Evolutionary conservation across 768 basidiomycete genomes (phyloP), one percentile per base, ranked within the genome.

Genomic region (Phallus indusiatus): DNA sequence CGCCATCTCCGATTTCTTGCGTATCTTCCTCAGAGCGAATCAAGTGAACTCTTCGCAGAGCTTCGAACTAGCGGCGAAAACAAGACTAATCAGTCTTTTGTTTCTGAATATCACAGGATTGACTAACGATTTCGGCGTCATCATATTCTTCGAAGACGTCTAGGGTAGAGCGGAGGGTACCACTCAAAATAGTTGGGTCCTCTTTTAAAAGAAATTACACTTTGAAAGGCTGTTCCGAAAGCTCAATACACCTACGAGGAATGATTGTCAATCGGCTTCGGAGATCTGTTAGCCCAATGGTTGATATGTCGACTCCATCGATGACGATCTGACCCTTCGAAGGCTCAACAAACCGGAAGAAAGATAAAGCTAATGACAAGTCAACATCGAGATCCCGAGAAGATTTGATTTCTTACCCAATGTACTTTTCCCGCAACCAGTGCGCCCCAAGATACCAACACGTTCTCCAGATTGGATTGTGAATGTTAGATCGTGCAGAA

Each of bases 261-360:
- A 88, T 85, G 65, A 89, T 85, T 54, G 88, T 92, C 56, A 92
- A 73, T 47, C 78, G 80, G 57, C 82, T 84, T 21, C 93, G 81
- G 37, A 96, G 76, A 67, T 94, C 90, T 0, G 86, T 87, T 36
- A 94, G 73, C 18, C 91, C 92, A 56, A 94, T 81, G 56, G 78
- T 76, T 28, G 89, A 76, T 60, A 91, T 91, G 64, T 94, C 87
- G 11, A 90, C 52, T n/a, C 76, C 87, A 67, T 93, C 92, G 37
- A 94, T 76, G 4, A 81, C 48, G 55, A 93, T 92, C 7, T 75
- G 75, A 6, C 91, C 91, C 64, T 84, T 77, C 0, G 82, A 83
- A 1, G 91, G 84, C 67, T 94, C 90, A n/a, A 94, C 90, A 67
- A 92, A 90, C 21, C 88, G 81, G 81, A 94, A 92, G 73, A 93